Evolutionary conservation across 2,329 filamentous ascomycete species (phyloP).

Genomic region (Colletotrichum horii): DNA sequence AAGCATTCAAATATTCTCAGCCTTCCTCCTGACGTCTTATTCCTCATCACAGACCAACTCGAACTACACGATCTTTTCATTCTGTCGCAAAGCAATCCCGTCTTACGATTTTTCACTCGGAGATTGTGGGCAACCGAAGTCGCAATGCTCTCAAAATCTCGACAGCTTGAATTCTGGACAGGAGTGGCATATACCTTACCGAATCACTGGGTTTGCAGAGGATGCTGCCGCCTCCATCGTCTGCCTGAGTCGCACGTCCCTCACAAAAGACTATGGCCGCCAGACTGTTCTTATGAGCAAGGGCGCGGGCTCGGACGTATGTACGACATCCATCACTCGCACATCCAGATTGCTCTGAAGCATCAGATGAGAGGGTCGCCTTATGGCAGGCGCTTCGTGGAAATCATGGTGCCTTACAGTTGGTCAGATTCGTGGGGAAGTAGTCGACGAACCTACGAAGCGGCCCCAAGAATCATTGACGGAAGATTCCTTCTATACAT

Average conservation of each 20-base stretch:
- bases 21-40: not conserved
- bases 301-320: not conserved
- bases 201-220: not conserved
- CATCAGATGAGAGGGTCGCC: not conserved
- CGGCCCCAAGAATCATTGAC: not conserved
- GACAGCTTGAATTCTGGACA: not conserved
- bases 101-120: not conserved
- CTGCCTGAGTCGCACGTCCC: not conserved
- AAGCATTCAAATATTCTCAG: not conserved
- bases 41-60: not conserved
- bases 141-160: not conserved
- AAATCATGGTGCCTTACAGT: not conserved
- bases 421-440: not conserved
- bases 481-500: not conserved
- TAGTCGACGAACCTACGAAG: not conserved
- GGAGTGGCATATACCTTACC: not conserved
- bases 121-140: not conserved
- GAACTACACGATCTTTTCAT: not conserved
- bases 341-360: not conserved
- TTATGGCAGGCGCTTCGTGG: not conserved
- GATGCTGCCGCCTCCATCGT: not conserved
- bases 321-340: not conserved
- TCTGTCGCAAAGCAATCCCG: not conserved
- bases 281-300: not conserved
- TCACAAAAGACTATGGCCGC: not conserved